Percentiles rank a stretch among this genome's conserved stretches.
These are phyloP conservation scores for Polyporus tsugae DNA, from an alignment of 1,284 basidiomycete species.

Conservation along the genomic window DNA sequence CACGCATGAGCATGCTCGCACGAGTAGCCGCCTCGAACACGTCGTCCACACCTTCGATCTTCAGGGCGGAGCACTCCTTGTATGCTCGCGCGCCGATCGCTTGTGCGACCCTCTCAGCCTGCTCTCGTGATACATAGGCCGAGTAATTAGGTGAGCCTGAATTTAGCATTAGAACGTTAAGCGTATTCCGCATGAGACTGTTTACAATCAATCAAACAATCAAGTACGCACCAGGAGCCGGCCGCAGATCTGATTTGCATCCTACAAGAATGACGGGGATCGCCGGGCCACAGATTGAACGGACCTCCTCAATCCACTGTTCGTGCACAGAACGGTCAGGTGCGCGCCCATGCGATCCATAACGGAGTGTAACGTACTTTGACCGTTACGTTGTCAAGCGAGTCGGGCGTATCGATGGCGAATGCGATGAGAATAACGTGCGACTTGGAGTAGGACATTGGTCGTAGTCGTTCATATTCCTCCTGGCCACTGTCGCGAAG, in stretches of 20 bases:
- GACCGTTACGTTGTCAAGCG: conserved; percentile 92
- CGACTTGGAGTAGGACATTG: conserved; percentile 97
- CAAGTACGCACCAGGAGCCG: conserved; percentile 32
- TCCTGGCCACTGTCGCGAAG: conserved; percentile 29
- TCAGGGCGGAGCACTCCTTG: conserved; percentile 92
- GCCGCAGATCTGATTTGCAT: conserved; percentile 87
- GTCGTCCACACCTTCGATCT: conserved; percentile 93
- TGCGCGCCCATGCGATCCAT: background rate
- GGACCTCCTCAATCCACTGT: conserved; percentile 97
- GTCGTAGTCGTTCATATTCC: conserved; percentile 74
- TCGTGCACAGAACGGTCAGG: conserved; percentile 5
- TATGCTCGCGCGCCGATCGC: conserved; percentile 90
- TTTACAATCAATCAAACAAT: no score
- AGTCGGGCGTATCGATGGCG: conserved; percentile 95
- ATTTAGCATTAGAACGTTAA: background rate
- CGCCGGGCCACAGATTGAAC: conserved; percentile 86
- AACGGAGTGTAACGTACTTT: conserved; percentile 63
- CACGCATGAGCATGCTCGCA: conserved; percentile 93
- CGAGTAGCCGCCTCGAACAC: conserved; percentile 95
- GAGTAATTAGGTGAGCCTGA: conserved; percentile 30
- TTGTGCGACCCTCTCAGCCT: conserved; percentile 82
- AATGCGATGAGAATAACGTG: conserved; percentile 99
- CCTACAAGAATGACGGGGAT: conserved; percentile 88
- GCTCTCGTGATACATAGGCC: conserved; percentile 71
- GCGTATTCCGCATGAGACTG: background rate